Base-by-base conservation (phyloP, 345 rosid genomes). In the Aethionema arabicum region DNA sequence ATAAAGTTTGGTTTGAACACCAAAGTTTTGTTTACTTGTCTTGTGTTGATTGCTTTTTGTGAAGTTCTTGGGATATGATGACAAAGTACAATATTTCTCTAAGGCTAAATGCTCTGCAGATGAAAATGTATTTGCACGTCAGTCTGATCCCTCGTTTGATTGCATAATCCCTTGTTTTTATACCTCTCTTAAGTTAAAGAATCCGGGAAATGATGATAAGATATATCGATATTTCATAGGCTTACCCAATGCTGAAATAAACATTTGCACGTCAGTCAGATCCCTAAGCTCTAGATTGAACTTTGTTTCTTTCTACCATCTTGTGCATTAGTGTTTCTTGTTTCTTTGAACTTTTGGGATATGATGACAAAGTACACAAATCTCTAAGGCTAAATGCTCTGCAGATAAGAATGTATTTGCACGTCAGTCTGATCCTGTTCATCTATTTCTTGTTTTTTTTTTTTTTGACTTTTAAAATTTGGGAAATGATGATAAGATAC, bases 251-350 rank as follows among this genome's bases (percentile, higher is more conserved):
- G 83, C 80, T 79, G 88, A 85, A 48, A 68, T 29, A 41, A 21
- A 7, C 45, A 54, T 78, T 81, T 83, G 85, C 88, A 81, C 76
- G 82, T 80, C 85, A 81, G 88, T 85, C 81, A 74, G 86, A 79
- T 79, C 85, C 72, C 56, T 2, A 51, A 37, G n/a, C 42, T 61
- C 35, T 21, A 21, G 27, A 21, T 21, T 21, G 27, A 21, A 21
- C 27, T 21, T 21, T 21, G 27, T 21, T 21, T 21, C 27, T 21
- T 21, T 21, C 27, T 21, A 21, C 2, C 27, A 21, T n/a, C n/a
- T n/a, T n/a, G 27, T 21, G 27, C 27, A 21, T 21, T 21, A 1
- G 9, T 9, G 15, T 12, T 55, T 65, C 15, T 35, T 53, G 42
- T 5, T 44, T 58, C 10, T 30, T 4, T 59, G 32, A 5, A 14